Evolutionary conservation across 202 grass and related monocot genomes (phyloP).

Genomic region (Alloteropsis angusta): DNA sequence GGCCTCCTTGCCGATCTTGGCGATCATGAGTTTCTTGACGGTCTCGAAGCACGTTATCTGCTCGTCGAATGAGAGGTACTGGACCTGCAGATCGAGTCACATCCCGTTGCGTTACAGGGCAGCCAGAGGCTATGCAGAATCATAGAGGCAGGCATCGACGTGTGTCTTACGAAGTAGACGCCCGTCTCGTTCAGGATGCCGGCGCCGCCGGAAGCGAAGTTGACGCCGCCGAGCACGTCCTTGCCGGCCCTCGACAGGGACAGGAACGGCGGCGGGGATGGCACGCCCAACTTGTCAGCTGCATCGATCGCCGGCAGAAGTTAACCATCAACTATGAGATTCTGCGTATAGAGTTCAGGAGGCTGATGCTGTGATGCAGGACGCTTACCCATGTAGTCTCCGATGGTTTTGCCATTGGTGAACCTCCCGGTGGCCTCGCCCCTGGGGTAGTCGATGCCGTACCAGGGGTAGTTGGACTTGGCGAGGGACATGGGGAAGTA

Average conservation of each 20-base stretch:
- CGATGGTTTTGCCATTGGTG: slow-evolving; percentile 78
- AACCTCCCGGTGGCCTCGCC: slow-evolving; percentile 71
- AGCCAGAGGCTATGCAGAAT: background rate
- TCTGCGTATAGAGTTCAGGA: no score
- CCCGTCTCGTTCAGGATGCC: slow-evolving; percentile 97
- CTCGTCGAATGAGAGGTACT: slow-evolving; percentile 83
- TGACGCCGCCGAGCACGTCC: slow-evolving; percentile 53
- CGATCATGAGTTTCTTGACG: slow-evolving; percentile 51
- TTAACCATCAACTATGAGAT: no score
- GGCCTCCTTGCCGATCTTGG: slow-evolving; percentile 52
- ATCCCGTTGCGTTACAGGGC: background rate
- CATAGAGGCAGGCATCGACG: background rate
- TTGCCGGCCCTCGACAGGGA: slow-evolving; percentile 50
- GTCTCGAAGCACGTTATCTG: slow-evolving; percentile 76
- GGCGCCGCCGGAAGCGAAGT: slow-evolving; percentile 83
- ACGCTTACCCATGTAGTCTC: slow-evolving; percentile 76
- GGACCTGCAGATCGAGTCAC: slow-evolving; percentile 38
- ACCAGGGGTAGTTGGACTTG: slow-evolving; percentile 82
- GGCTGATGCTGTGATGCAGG: no score
- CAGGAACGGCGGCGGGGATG: slow-evolving; percentile 58
- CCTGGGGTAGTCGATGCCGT: slow-evolving; percentile 73
- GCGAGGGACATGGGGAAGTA: slow-evolving; percentile 64
- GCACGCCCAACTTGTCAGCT: slow-evolving; percentile 68
- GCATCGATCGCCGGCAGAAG: background rate
- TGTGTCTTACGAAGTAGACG: slow-evolving; percentile 64